Conservation (phyloP, 2,329 filamentous ascomycete genomes). For the Colletotrichum trifolii region DNA sequence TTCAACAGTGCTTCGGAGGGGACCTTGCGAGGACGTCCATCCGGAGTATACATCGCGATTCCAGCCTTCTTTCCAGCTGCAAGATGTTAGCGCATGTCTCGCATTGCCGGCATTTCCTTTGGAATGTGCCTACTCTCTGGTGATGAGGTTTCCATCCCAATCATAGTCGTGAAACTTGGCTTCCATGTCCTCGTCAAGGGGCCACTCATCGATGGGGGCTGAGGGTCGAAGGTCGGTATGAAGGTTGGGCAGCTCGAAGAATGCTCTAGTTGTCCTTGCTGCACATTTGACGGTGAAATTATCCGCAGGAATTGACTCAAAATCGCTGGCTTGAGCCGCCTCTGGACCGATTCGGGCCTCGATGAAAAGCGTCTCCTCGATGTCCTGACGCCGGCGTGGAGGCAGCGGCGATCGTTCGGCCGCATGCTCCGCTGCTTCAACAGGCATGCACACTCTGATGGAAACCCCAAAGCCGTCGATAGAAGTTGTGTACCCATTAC, state of each 20-base stretch:
- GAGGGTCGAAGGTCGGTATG: conserved; percentile 20
- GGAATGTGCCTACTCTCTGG: conserved; percentile 15
- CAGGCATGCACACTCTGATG: conserved; percentile 29
- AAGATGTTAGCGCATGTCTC: not conserved
- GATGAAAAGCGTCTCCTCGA: conserved; percentile 28
- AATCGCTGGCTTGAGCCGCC: conserved; percentile 9
- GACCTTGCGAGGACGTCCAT: conserved; percentile 25
- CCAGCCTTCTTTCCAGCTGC: conserved; percentile 22
- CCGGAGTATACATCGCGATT: conserved; percentile 20
- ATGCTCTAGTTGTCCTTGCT: conserved; percentile 26
- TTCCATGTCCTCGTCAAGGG: conserved; percentile 29
- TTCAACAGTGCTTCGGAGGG: conserved; percentile 26
- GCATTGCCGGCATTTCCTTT: not conserved
- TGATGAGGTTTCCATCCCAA: conserved; percentile 32
- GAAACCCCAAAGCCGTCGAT: conserved; percentile 28
- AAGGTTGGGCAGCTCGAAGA: conserved; percentile 34
- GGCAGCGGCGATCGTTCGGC: conserved; percentile 1
- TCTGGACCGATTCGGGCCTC: conserved; percentile 22
- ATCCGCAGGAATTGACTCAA: conserved; percentile 7
- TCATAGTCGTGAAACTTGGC: conserved; percentile 34
- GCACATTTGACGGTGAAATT: conserved; percentile 32
- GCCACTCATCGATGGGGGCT: conserved; percentile 21
- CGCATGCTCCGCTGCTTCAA: not conserved
- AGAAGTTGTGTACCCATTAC: conserved; percentile 25
- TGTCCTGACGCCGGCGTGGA: conserved; percentile 23